Percentiles rank a stretch among this genome's conserved stretches.
These are phyloP conservation scores for Cucurbita maxima DNA, from an alignment of 306 rosid species.

Conservation along the genomic window DNA sequence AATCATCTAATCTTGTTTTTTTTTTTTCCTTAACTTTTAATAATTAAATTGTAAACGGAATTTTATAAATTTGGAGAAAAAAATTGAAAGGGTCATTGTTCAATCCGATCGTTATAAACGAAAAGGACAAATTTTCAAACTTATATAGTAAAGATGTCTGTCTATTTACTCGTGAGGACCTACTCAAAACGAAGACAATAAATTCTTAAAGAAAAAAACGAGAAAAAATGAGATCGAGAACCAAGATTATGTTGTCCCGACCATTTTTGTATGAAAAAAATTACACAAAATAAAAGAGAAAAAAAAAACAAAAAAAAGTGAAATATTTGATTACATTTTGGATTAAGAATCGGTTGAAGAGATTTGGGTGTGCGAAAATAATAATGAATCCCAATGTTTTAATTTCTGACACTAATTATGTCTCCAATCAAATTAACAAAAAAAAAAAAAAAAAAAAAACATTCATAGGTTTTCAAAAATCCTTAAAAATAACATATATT, in stretches of 20 bases:
- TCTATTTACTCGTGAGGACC: too few relatives aligned
- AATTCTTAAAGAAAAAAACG: neutral
- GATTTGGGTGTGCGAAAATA: conserved; percentile 1
- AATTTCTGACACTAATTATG: neutral
- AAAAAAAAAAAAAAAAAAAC: neutral
- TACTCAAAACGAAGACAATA: too few relatives aligned
- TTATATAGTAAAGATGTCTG: too few relatives aligned
- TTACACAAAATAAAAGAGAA: too few relatives aligned
- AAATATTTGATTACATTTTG: neutral
- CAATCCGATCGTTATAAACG: too few relatives aligned
- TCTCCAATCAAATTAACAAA: conserved; percentile 2
- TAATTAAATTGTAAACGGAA: too few relatives aligned
- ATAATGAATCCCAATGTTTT: neutral
- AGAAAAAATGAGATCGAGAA: neutral
- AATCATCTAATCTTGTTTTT: neutral
- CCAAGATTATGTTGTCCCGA: neutral
- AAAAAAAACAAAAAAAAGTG: neutral
- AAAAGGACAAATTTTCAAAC: too few relatives aligned
- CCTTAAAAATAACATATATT: neutral
- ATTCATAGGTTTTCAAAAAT: neutral
- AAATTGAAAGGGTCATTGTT: too few relatives aligned
- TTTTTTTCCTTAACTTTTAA: neutral
- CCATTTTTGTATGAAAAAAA: neutral
- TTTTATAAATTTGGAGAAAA: too few relatives aligned
- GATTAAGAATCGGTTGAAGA: neutral